Percentiles rank a stretch among this genome's conserved stretches.
These are phyloP conservation scores for Rhizopogon salebrosus DNA, from an alignment of 768 basidiomycete genomes.

Conservation along the genomic window DNA sequence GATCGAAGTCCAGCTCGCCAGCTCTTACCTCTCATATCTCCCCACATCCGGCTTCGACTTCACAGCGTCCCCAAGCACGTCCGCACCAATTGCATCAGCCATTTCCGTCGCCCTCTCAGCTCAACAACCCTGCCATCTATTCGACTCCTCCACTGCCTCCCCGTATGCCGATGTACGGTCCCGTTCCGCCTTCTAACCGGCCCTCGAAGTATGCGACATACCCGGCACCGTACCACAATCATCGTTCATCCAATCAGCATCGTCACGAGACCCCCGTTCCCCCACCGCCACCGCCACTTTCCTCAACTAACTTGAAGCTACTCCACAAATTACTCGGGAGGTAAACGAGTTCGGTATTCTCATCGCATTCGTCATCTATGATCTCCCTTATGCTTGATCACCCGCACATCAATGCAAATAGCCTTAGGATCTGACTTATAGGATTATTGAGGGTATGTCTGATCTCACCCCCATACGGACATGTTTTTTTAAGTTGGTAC, in stretches of 20 bases:
- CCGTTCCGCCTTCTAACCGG: slow-evolving; percentile 5
- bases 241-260: not conserved
- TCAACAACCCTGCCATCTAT: slow-evolving; percentile 37
- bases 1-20: slow-evolving; percentile 3
- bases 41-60: slow-evolving; percentile 13
- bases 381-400: not conserved
- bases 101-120: slow-evolving; percentile 38
- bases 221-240: slow-evolving; percentile 1
- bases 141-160: slow-evolving; percentile 27
- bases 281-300: not conserved
- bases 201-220: slow-evolving; percentile 15
- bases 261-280: not conserved
- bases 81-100: slow-evolving; percentile 33
- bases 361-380: not conserved
- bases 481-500: not conserved
- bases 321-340: slow-evolving; percentile 19
- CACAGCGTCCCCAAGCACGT: slow-evolving; percentile 18
- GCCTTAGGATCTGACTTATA: not conserved
- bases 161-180: not conserved
- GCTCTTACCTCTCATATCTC: not conserved
- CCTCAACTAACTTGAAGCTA: slow-evolving; percentile 12
- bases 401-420: not conserved
- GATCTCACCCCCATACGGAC: not conserved
- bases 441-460: not conserved
- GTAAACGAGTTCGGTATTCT: not conserved